Evolutionary conservation across 441 rosid species (phyloP).

Genomic region (Capsella rubella): DNA sequence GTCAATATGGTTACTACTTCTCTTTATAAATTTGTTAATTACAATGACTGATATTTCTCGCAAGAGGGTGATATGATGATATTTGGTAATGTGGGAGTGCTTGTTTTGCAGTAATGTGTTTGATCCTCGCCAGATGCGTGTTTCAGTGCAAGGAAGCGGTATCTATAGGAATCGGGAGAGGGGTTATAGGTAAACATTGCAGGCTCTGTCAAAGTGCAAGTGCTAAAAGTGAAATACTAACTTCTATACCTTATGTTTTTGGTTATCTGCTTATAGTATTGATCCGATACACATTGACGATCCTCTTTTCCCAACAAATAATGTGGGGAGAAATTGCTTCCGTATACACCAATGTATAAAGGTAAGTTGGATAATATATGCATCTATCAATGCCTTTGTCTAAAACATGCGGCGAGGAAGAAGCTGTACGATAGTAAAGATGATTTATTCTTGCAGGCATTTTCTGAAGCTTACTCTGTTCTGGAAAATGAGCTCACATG

Average conservation of each 20-base stretch:
- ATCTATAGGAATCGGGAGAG: constrained; percentile 88
- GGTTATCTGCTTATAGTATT: constrained; percentile 60
- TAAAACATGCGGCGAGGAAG: background rate
- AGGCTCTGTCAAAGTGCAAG: constrained; percentile 29
- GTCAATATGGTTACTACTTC: constrained; percentile 46
- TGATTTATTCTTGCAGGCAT: constrained; percentile 69
- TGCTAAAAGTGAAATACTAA: constrained; percentile 33
- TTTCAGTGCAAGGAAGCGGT: constrained; percentile 97
- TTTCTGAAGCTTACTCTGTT: constrained; percentile 90
- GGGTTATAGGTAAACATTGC: constrained; percentile 78
- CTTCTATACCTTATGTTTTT: constrained; percentile 32
- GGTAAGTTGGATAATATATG: constrained; percentile 54
- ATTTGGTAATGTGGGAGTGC: constrained; percentile 12
- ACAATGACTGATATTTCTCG: constrained; percentile 18
- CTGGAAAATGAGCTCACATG: constrained; percentile 80
- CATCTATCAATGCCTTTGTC: constrained; percentile 12
- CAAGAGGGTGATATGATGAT: constrained; percentile 20
- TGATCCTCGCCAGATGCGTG: constrained; percentile 99
- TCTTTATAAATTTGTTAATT: constrained; percentile 16
- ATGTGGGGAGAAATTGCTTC: constrained; percentile 98
- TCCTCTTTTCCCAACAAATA: constrained; percentile 94
- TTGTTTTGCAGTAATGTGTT: constrained; percentile 80
- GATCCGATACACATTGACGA: constrained; percentile 99
- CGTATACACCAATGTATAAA: constrained; percentile 99
- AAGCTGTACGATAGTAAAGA: constrained; percentile 9